A percentile compares a stretch with the other conserved stretches of the same genome.
phyloP scores from a whole-genome alignment of 345 rosid genomes.

The Eucalyptus regnans region DNA sequence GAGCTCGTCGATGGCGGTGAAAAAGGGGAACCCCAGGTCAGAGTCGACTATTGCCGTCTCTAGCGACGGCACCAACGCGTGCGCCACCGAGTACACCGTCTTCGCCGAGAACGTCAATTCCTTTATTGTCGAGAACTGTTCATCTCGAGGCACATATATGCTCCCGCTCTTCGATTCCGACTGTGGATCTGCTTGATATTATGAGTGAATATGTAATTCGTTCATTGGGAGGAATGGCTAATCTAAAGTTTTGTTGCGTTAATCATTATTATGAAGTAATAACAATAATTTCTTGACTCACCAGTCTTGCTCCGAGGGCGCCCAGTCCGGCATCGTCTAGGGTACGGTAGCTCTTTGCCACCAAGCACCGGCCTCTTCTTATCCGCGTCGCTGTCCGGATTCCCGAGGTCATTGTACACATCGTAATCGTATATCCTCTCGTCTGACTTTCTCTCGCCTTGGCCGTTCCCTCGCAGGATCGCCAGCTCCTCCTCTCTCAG shows the following conservation, averaged over 20 bases:
- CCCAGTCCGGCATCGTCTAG: conserved; percentile 24
- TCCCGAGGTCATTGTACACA: conserved; percentile 22
- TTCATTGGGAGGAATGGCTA: neutral
- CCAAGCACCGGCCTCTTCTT: conserved; percentile 16
- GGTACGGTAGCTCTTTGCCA: conserved; percentile 8
- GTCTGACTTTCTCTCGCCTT: conserved; percentile 11
- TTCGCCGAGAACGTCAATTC: conserved; percentile 6
- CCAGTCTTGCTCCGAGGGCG: conserved; percentile 4
- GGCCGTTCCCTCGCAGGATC: conserved; percentile 18
- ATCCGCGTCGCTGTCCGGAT: conserved; percentile 4
- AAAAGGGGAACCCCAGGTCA: conserved; percentile 38
- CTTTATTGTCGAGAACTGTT: conserved; percentile 8
- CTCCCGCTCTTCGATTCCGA: conserved; percentile 5
- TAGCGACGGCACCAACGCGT: conserved; percentile 41
- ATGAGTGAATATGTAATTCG: neutral
- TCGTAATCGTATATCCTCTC: conserved; percentile 34
- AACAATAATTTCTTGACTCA: neutral
- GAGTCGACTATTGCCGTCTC: conserved; percentile 25
- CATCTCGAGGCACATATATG: conserved; percentile 20
- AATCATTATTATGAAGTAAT: no score
- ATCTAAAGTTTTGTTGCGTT: neutral
- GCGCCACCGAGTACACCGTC: conserved; percentile 38
- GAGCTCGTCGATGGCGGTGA: conserved; percentile 51
- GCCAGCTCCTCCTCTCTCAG: conserved; percentile 16
- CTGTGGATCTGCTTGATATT: conserved; percentile 4